Evolutionary conservation across 129 eudicot species (phyloP).

Genomic region (Lonicera japonica): DNA sequence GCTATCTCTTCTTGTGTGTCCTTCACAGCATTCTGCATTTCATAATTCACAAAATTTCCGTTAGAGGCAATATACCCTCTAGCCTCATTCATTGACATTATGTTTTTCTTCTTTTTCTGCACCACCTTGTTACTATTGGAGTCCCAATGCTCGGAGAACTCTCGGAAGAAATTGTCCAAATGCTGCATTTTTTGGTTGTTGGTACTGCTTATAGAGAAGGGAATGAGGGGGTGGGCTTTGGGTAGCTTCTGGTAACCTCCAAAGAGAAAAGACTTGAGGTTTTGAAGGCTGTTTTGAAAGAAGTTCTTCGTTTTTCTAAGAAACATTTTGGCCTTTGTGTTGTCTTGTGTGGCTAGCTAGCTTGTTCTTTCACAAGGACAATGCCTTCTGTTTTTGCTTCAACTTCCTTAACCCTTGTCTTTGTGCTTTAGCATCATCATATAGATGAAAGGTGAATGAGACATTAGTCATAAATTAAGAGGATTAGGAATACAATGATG

Average conservation of each 20-base stretch:
- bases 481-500: slow-evolving; percentile 24
- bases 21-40: slow-evolving; percentile 5
- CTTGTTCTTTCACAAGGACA: slow-evolving; percentile 1
- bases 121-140: slow-evolving; percentile 10
- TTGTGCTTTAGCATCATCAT: slow-evolving; percentile 12
- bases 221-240: slow-evolving; percentile 33
- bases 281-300: slow-evolving; percentile 34
- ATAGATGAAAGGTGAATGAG: slow-evolving; percentile 2
- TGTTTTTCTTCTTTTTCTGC: slow-evolving; percentile 12
- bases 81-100: slow-evolving; percentile 5
- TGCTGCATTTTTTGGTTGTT: slow-evolving; percentile 35
- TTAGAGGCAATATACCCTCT: slow-evolving; percentile 25
- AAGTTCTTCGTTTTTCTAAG: slow-evolving; percentile 47
- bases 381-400: slow-evolving; percentile 7
- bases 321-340: slow-evolving; percentile 33
- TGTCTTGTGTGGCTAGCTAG: slow-evolving; percentile 1
- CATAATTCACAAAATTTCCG: slow-evolving; percentile 8
- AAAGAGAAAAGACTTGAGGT: slow-evolving; percentile 45
- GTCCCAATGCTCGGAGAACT: slow-evolving; percentile 36
- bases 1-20: neutral
- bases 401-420: slow-evolving; percentile 13
- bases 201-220: slow-evolving; percentile 16
- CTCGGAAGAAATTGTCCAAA: slow-evolving; percentile 42
- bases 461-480: neutral
- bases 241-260: slow-evolving; percentile 44